Percentiles rank a stretch among this genome's conserved stretches.
Evolutionary conservation across 805 yeast species (phyloP).

Genomic region (Pichia kluyveri): DNA sequence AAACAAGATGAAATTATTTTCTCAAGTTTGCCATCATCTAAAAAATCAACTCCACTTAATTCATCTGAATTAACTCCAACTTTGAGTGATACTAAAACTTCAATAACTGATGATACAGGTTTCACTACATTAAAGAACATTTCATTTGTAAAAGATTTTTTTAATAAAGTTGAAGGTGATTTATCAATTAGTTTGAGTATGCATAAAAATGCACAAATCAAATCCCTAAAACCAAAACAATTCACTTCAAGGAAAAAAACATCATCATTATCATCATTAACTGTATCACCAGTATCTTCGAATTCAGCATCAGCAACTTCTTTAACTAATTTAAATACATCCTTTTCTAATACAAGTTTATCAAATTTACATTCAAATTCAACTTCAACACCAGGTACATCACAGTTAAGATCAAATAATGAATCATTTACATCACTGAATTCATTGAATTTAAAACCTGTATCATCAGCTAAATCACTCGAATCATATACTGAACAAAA

Average conservation of each 20-base stretch:
- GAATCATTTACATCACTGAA: background rate
- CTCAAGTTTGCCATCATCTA: conserved; percentile 2
- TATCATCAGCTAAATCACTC: background rate
- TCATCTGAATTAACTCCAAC: conserved; percentile 1
- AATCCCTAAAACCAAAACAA: conserved; percentile 8
- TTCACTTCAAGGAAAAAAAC: background rate
- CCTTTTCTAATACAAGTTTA: background rate
- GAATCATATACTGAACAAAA: background rate
- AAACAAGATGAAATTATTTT: conserved; percentile 12
- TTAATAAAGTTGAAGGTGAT: conserved; percentile 11
- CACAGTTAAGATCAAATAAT: background rate
- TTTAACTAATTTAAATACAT: background rate
- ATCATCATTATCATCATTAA: background rate
- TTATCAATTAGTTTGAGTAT: conserved; percentile 1
- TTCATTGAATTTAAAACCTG: background rate
- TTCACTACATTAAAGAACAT: background rate
- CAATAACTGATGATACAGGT: background rate
- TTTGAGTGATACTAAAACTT: conserved; percentile 1
- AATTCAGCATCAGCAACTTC: background rate
- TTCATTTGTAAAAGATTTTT: conserved; percentile 9
- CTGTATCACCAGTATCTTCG: too few relatives aligned
- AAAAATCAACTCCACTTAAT: background rate
- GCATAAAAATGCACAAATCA: conserved; percentile 6
- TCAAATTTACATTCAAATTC: background rate
- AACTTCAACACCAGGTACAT: background rate